Evolutionary conservation across 2,329 filamentous ascomycete genomes (phyloP), one percentile per base, ranked within the genome.

Genomic region (Epichloe typhina): DNA sequence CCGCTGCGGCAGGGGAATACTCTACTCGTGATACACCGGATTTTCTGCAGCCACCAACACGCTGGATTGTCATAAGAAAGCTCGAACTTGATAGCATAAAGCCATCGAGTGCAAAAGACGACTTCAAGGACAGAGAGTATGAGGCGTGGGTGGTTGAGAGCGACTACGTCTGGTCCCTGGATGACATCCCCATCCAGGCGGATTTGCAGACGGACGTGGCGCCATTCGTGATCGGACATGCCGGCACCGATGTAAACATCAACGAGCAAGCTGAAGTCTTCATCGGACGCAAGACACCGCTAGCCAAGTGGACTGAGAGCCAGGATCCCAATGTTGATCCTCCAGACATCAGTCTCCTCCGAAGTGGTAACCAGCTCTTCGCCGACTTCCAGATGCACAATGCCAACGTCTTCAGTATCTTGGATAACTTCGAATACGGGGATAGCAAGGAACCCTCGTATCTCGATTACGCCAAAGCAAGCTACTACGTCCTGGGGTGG

Each of bases 401-500:
- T 54, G 43, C 57, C 6, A 71, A 71, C 50, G 69, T 72, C 8
- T 71, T 73, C 49, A 63, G 58, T 47, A 64, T 68, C 6, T 19
- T 70, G 3, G 70, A 72, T 53, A 66, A 64, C 31, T 68, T 72
- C 17, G 46, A 57, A 6, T 70, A 68, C 49, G 45, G 17, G 0
- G 47, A 56, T 7, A 47, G 46, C 5, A 42, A 50, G 0, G 35
- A 59, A 2, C 23, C 23, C 23, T 26, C 23, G 23, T 26, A 26
- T 26, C 42, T 46, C 0, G 41, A 59, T 12, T 61, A 62, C 41
- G 69, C 64, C 13, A 58, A 52, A 0, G 64, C 64, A 0, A 63
- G 57, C 53, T 72, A 72, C 53, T 68, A 66, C 52, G 55, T 72
- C 0, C 12, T 72, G 1, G 69, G 70, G 5, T 72, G 68, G 68